These are phyloP conservation scores for Blastosporella zonata DNA, from an alignment of 1,284 basidiomycete genomes.

Conservation along the genomic window DNA sequence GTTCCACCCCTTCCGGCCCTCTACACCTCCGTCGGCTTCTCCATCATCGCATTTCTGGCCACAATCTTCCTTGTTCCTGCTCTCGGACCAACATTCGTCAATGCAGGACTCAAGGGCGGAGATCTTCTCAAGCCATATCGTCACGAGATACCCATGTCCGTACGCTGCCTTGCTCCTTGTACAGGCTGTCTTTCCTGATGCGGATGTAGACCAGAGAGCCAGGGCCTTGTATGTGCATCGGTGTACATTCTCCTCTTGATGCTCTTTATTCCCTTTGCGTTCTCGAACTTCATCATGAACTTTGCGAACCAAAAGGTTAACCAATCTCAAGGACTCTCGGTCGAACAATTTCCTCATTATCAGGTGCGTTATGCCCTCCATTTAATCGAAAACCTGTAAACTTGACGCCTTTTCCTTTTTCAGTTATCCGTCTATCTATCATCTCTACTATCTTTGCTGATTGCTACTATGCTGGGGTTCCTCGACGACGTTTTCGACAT, in stretches of 20 bases:
- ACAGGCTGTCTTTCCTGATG: constrained; percentile 2
- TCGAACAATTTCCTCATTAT: constrained; percentile 81
- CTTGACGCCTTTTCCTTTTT: neutral
- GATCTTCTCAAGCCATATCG: constrained; percentile 78
- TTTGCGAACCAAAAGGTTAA: constrained; percentile 35
- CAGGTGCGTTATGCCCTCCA: constrained; percentile 51
- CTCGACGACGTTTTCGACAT: constrained; percentile 99
- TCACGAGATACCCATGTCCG: constrained; percentile 63
- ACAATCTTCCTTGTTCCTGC: constrained; percentile 74
- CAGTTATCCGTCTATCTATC: constrained; percentile 92
- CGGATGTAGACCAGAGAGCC: constrained; percentile 80
- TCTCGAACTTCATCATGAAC: constrained; percentile 66
- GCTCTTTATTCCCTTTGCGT: constrained; percentile 87
- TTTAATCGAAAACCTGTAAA: neutral
- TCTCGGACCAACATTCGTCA: constrained; percentile 71
- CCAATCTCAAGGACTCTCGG: constrained; percentile 58
- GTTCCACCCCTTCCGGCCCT: constrained; percentile 65
- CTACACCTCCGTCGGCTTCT: constrained; percentile 76
- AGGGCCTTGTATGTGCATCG: constrained; percentile 87
- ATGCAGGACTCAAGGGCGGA: constrained; percentile 74
- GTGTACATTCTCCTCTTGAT: constrained; percentile 87
- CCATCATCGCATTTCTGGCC: constrained; percentile 73
- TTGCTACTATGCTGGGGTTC: constrained; percentile 93
- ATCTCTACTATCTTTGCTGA: constrained; percentile 85
- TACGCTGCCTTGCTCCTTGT: constrained; percentile 18